These are phyloP conservation scores for Diddensiella transvaalensis DNA, from an alignment of 805 yeast species.

Conservation along the genomic window DNA sequence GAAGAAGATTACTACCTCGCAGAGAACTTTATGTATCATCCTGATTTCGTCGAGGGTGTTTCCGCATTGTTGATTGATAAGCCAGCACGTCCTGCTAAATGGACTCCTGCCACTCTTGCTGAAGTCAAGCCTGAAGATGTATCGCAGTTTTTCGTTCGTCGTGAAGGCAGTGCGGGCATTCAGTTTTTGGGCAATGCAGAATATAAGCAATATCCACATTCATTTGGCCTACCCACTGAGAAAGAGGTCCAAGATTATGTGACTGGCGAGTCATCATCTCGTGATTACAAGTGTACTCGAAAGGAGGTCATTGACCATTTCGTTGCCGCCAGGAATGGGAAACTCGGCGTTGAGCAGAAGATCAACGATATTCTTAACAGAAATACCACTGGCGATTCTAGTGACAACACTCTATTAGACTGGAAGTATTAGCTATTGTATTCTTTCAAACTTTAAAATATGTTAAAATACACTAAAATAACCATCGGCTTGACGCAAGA, in stretches of 20 bases:
- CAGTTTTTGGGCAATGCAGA: conserved; percentile 33
- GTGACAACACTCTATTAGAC: conserved; percentile 43
- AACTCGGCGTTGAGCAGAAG: conserved; percentile 58
- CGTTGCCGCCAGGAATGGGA: conserved; percentile 42
- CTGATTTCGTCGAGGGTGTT: conserved; percentile 53
- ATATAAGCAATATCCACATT: conserved; percentile 52
- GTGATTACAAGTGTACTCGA: conserved; percentile 65
- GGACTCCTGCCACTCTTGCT: conserved; percentile 43
- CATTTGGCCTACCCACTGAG: conserved; percentile 80
- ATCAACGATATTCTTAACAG: conserved; percentile 56
- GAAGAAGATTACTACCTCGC: conserved; percentile 74
- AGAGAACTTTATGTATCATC: conserved; percentile 61
- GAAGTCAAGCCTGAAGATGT: conserved; percentile 35
- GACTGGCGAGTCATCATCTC: conserved; percentile 64
- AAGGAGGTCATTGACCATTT: conserved; percentile 67
- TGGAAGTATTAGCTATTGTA: conserved; percentile 40
- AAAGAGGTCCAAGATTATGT: conserved; percentile 59
- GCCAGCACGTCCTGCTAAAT: conserved; percentile 48
- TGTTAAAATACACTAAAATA: neutral
- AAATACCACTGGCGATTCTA: conserved; percentile 46
- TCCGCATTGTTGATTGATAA: conserved; percentile 48
- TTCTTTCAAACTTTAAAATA: no score
- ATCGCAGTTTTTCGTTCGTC: conserved; percentile 24
- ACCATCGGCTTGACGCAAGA: neutral
- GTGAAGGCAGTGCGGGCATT: conserved; percentile 31